Base-by-base conservation (phyloP, 2,329 filamentous ascomycete species). In the Hypoxylon sp. region DNA sequence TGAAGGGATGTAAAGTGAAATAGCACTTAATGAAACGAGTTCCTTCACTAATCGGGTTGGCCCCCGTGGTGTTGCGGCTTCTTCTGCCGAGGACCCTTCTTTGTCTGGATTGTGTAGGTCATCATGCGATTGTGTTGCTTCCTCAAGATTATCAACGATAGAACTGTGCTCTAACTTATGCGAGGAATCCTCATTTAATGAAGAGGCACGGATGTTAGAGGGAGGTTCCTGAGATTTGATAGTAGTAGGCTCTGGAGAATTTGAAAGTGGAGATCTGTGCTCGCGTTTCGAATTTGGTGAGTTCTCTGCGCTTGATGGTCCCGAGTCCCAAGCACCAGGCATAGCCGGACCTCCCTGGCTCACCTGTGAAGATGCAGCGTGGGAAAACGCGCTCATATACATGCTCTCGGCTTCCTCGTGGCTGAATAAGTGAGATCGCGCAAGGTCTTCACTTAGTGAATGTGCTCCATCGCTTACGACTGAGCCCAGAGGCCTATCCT, bases 321-420 rank as follows among this genome's bases (percentile, higher is more conserved):
- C 80, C 0, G 79, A 78, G 55, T 80, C 83, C 86, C 85, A 88
- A 4, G 79, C 79, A 5, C 85, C 85, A 1, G 86, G 86, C 81
- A 88, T 87, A 2, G 72, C 67, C 19, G 70, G 70, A 14, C 53
- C 73, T 16, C 75, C 37, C 41, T 73, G 73, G 16, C 53, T 37
- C 14, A 50, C n/a, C 9, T 63, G 64, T 2, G 67, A 63, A 8
- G 78, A 75, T 1, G 75, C 74, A 32, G 79, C 76, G 25, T 85
- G 79, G 1, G 88, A 90, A 54, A 90, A 86, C 1, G 88, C 88
- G 67, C 88, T 95, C 89, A 94, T 90, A 72, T 96, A 96, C 89
- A 96, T 92, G 76, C 93, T 96, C 74, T 93, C 89, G 0, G 91
- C 92, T 67, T 95, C 91, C 66, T 93, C 91, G 63, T 93, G 91